Evolutionary conservation across 1,284 basidiomycete genomes (phyloP).

Genomic region (Leccinum subrobustum): DNA sequence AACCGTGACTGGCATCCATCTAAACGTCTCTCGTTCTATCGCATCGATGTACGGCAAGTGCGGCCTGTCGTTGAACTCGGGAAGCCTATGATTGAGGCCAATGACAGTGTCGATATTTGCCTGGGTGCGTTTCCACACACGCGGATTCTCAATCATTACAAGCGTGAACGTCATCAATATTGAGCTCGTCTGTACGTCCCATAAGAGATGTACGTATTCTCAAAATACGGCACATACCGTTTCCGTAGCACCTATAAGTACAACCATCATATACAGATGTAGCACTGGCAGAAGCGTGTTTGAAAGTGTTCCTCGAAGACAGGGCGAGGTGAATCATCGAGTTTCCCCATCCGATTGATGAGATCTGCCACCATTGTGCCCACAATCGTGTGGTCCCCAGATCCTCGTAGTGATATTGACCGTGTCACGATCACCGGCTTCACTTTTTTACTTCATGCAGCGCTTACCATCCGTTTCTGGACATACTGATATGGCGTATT

Average conservation of each 20-base stretch:
- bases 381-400: background rate
- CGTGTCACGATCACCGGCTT: background rate
- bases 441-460: no score
- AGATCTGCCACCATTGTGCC: conserved; percentile 21
- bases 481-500: conserved; percentile 23
- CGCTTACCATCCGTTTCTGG: conserved; percentile 13
- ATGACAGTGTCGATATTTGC: conserved; percentile 40
- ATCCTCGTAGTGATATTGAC: conserved; percentile 3
- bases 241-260: conserved; percentile 14
- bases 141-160: conserved; percentile 34
- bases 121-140: no score
- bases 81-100: conserved; percentile 16
- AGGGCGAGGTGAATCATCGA: conserved; percentile 5
- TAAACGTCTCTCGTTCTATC: no score
- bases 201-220: conserved; percentile 2
- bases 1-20: background rate
- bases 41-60: no score
- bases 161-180: conserved; percentile 29
- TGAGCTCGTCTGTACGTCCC: conserved; percentile 10
- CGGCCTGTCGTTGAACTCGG: no score
- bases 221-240: conserved; percentile 14
- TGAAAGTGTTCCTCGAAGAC: conserved; percentile 20
- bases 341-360: conserved; percentile 18
- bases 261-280: background rate
- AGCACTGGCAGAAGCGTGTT: conserved; percentile 15